phyloP scores from a whole-genome alignment of 441 rosid species.

The Euphorbia schlechtendalii region DNA sequence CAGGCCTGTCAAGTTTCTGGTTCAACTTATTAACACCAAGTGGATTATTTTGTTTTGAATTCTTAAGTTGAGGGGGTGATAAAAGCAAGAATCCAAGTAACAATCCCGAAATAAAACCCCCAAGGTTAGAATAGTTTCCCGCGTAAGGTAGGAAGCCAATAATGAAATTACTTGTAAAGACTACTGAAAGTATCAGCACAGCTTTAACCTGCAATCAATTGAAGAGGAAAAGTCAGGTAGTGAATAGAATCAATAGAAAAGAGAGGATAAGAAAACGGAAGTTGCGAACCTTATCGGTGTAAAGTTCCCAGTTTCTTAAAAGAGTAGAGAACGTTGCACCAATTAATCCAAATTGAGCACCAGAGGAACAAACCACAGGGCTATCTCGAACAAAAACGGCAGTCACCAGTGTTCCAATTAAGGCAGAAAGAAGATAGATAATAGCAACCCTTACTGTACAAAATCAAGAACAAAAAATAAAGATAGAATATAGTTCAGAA shows the following conservation, averaged over 20 bases:
- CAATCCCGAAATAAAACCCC: slow-evolving; percentile 66
- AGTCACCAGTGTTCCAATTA: slow-evolving; percentile 54
- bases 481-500: neutral
- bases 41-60: slow-evolving; percentile 41
- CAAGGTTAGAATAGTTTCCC: slow-evolving; percentile 69
- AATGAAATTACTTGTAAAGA: slow-evolving; percentile 45
- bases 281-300: slow-evolving; percentile 51
- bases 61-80: slow-evolving; percentile 51
- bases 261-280: neutral
- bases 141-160: slow-evolving; percentile 68
- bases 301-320: slow-evolving; percentile 53
- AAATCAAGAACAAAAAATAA: slow-evolving; percentile 15
- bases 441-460: slow-evolving; percentile 61
- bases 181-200: slow-evolving; percentile 36
- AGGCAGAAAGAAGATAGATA: slow-evolving; percentile 60
- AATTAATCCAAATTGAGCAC: slow-evolving; percentile 61
- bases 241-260: neutral
- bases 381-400: slow-evolving; percentile 56
- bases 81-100: slow-evolving; percentile 66
- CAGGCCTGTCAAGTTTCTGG: slow-evolving; percentile 63
- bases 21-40: slow-evolving; percentile 39
- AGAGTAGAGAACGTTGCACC: slow-evolving; percentile 72
- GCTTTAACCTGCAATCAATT: slow-evolving; percentile 54
- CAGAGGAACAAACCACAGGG: slow-evolving; percentile 60
- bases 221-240: slow-evolving; percentile 16